A percentile compares a stretch with the other conserved stretches of the same genome.
These are phyloP conservation scores for Immersiella caudata DNA, from an alignment of 495 filamentous ascomycete genomes.

Conservation along the genomic window DNA sequence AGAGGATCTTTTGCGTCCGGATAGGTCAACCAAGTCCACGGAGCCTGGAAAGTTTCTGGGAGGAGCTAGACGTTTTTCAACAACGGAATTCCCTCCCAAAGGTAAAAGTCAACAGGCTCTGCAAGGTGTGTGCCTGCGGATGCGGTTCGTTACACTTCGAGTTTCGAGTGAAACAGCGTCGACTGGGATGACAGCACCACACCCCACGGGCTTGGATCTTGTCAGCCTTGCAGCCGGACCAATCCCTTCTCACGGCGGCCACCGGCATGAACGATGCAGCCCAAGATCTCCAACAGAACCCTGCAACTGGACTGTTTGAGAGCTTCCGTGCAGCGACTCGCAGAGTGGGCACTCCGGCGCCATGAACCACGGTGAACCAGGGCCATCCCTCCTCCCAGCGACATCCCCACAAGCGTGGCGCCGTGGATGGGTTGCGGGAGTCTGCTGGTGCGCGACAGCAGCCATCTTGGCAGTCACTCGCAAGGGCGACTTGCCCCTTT, in stretches of 20 bases:
- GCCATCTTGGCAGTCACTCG: conserved; percentile 13
- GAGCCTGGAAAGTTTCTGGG: neutral
- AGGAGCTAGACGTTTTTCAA: neutral
- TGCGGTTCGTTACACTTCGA: neutral
- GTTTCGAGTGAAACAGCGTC: conserved; percentile 36
- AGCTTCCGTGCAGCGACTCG: conserved; percentile 25
- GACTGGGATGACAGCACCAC: conserved; percentile 30
- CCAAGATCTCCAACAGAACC: conserved; percentile 30
- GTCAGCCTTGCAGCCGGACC: conserved; percentile 39
- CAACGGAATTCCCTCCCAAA: neutral
- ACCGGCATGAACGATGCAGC: conserved; percentile 33
- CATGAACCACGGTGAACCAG: conserved; percentile 13
- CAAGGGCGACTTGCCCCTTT: conserved; percentile 6
- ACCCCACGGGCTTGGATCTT: conserved; percentile 20
- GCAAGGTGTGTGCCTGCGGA: neutral
- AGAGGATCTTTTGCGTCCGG: neutral
- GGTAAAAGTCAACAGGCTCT: neutral
- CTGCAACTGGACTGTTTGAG: conserved; percentile 41
- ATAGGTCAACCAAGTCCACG: neutral
- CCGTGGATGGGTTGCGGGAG: conserved; percentile 18
- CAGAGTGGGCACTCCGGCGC: conserved; percentile 13
- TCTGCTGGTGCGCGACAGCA: conserved; percentile 10
- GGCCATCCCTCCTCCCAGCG: neutral
- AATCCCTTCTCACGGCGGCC: conserved; percentile 24
- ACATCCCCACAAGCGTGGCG: conserved; percentile 12